A percentile compares a stretch with the other conserved stretches of the same genome.
phyloP scores from a whole-genome alignment of 306 rosid species.

The Quercus mongolica region DNA sequence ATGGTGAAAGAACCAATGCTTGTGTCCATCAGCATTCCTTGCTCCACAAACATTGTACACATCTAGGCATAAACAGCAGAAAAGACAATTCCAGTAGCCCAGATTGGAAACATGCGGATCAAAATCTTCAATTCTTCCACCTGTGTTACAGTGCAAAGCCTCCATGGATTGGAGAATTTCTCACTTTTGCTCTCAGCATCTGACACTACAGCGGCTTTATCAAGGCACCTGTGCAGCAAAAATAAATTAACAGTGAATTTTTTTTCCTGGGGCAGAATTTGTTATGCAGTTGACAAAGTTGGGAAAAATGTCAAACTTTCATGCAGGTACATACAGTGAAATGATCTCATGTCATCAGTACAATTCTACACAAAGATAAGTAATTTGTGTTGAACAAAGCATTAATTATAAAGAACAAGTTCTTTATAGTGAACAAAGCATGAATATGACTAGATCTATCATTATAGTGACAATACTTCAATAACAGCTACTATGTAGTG shows the following conservation, averaged over 20 bases:
- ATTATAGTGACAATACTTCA: too few relatives aligned
- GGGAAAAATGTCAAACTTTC: neutral
- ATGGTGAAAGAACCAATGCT: conserved; percentile 71
- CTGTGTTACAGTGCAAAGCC: conserved; percentile 90
- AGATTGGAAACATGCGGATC: conserved; percentile 92
- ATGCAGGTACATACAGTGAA: neutral
- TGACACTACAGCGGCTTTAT: conserved; percentile 78
- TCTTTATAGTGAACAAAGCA: too few relatives aligned
- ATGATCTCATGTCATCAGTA: neutral
- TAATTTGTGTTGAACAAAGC: neutral
- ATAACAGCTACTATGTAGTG: too few relatives aligned
- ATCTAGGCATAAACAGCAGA: conserved; percentile 92
- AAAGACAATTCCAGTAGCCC: conserved; percentile 89
- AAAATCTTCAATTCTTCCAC: conserved; percentile 90
- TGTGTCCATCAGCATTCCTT: conserved; percentile 87
- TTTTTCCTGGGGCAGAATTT: neutral
- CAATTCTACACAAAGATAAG: neutral
- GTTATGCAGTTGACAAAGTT: neutral
- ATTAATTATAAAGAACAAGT: neutral
- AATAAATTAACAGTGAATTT: neutral
- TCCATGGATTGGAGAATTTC: conserved; percentile 68
- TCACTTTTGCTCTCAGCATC: conserved; percentile 55
- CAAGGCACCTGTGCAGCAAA: conserved; percentile 74
- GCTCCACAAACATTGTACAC: conserved; percentile 95
- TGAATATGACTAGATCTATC: too few relatives aligned